phyloP scores from a whole-genome alignment of 768 basidiomycete species.

The Kwoniella bestiolae region DNA sequence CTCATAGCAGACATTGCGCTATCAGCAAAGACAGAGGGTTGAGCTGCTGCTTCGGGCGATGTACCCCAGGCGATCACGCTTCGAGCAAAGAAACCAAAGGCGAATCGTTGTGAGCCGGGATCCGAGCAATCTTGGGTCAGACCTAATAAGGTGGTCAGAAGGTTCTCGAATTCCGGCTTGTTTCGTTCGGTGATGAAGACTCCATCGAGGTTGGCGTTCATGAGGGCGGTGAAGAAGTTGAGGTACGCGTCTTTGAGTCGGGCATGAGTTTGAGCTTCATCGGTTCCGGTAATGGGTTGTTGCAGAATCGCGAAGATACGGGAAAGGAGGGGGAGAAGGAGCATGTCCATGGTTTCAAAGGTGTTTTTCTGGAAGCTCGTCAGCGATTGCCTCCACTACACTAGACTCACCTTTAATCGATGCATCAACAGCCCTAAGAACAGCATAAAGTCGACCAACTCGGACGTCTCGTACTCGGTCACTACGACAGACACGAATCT shows the following conservation, averaged over 20 bases:
- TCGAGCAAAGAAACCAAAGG: slow-evolving; percentile 71
- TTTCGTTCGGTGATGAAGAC: slow-evolving; percentile 90
- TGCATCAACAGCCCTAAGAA: slow-evolving; percentile 91
- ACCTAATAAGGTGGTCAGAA: slow-evolving; percentile 74
- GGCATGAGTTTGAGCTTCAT: slow-evolving; percentile 75
- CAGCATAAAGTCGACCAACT: slow-evolving; percentile 92
- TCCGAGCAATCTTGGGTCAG: slow-evolving; percentile 79
- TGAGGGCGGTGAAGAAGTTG: slow-evolving; percentile 74
- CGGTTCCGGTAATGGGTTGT: slow-evolving; percentile 82
- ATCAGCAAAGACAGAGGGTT: slow-evolving; percentile 48
- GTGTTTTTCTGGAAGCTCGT: slow-evolving; percentile 69
- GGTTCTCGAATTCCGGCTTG: slow-evolving; percentile 65
- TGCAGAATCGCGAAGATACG: slow-evolving; percentile 79
- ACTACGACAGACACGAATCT: slow-evolving; percentile 88
- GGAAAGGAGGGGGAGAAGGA: slow-evolving; percentile 80
- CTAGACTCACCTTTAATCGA: slow-evolving; percentile 74
- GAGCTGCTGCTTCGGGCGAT: slow-evolving; percentile 39
- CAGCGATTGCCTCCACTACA: not conserved
- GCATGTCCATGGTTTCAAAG: slow-evolving; percentile 83
- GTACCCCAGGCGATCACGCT: slow-evolving; percentile 59
- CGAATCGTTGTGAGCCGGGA: slow-evolving; percentile 73
- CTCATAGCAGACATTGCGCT: slow-evolving; percentile 59
- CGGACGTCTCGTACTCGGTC: slow-evolving; percentile 85
- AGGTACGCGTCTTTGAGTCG: slow-evolving; percentile 91
- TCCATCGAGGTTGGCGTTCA: slow-evolving; percentile 76